phyloP scores from a whole-genome alignment of 306 rosid species.

The Coriaria nepalensis region DNA sequence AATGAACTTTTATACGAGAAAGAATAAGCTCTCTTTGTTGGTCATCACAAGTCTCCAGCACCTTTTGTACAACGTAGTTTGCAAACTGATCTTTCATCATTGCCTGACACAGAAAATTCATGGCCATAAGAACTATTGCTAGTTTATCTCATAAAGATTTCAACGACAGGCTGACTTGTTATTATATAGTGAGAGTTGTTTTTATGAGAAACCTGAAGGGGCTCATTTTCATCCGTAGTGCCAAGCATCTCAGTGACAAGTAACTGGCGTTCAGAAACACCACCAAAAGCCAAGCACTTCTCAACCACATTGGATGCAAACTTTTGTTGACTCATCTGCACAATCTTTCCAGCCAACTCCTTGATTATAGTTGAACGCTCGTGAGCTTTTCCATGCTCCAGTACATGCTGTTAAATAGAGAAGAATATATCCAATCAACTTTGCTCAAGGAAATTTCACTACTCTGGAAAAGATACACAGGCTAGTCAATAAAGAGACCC shows the following conservation, averaged over 20 bases:
- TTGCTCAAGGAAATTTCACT: too few species aligned
- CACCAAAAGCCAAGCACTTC: conserved; percentile 70
- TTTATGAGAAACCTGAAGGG: conserved; percentile 58
- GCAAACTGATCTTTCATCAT: conserved; percentile 97
- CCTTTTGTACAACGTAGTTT: conserved; percentile 83
- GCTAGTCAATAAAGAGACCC: background rate
- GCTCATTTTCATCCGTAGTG: conserved; percentile 79
- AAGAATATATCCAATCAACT: background rate
- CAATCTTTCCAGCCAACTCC: conserved; percentile 75
- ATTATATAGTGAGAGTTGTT: too few species aligned
- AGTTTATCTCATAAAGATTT: background rate
- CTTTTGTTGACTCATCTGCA: conserved; percentile 91
- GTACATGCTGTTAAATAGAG: conserved; percentile 41
- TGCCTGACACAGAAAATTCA: conserved; percentile 21
- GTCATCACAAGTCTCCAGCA: conserved; percentile 86
- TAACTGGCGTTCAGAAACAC: conserved; percentile 60
- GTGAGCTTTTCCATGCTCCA: conserved; percentile 76
- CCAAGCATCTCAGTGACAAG: conserved; percentile 90
- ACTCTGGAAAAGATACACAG: background rate
- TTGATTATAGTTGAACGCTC: conserved; percentile 72
- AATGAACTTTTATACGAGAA: conserved; percentile 75
- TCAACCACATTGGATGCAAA: conserved; percentile 93
- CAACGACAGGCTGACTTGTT: too few species aligned
- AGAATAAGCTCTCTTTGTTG: conserved; percentile 85
- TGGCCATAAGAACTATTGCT: background rate